Conservation (phyloP, 2,329 filamentous ascomycete genomes). For the Chrysoporthe puriensis region DNA sequence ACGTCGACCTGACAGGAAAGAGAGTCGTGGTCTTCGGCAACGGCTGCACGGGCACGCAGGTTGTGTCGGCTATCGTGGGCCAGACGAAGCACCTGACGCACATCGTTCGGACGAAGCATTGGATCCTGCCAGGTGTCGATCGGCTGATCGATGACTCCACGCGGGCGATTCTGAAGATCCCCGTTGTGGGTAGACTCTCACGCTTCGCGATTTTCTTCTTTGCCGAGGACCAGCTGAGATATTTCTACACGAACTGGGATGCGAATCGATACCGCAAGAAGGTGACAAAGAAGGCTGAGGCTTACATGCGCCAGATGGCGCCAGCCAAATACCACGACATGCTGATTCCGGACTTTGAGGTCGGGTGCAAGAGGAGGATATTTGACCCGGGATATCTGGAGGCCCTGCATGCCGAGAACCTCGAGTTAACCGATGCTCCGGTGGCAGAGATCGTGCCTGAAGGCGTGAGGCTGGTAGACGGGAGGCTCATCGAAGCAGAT, state of each 20-base stretch:
- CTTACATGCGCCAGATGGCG: constrained; percentile 46
- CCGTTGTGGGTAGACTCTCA: constrained; percentile 47
- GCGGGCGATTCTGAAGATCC: constrained; percentile 47
- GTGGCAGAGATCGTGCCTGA: constrained; percentile 51
- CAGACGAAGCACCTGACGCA: constrained; percentile 44
- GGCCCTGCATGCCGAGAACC: constrained; percentile 53
- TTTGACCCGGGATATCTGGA: constrained; percentile 60
- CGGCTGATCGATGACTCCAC: constrained; percentile 61
- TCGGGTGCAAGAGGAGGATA: constrained; percentile 68
- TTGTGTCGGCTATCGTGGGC: constrained; percentile 40
- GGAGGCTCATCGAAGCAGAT: constrained; percentile 54
- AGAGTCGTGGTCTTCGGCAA: constrained; percentile 42
- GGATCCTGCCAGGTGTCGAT: constrained; percentile 54
- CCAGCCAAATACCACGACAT: constrained; percentile 65
- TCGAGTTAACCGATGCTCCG: constrained; percentile 50
- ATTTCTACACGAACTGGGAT: constrained; percentile 46
- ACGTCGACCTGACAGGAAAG: constrained; percentile 35
- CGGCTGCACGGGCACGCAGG: constrained; percentile 42
- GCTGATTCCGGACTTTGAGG: constrained; percentile 63
- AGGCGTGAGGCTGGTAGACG: constrained; percentile 42
- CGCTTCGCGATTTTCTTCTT: constrained; percentile 47
- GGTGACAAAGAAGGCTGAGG: constrained; percentile 44
- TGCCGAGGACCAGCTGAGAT: constrained; percentile 38
- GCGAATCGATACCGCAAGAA: constrained; percentile 41
- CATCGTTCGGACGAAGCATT: constrained; percentile 47